phyloP scores from a whole-genome alignment of 768 basidiomycete species.

The Gloeostereum incarnatum region DNA sequence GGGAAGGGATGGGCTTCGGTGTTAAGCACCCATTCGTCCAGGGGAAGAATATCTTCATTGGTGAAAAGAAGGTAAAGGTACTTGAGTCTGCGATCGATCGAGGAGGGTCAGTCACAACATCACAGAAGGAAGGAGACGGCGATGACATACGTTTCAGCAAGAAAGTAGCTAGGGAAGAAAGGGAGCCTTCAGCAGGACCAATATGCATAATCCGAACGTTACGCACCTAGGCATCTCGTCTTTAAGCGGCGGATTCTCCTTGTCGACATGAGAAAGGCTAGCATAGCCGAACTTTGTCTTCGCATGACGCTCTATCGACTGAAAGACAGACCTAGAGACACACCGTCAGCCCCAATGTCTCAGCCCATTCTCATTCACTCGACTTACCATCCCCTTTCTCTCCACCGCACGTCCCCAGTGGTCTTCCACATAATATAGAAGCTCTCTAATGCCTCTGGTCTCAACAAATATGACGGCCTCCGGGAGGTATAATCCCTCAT shows the following conservation, averaged over 20 bases:
- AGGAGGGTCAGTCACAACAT: conserved; percentile 1
- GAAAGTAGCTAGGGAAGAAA: conserved; percentile 27
- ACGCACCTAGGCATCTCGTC: conserved; percentile 49
- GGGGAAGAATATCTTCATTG: conserved; percentile 48
- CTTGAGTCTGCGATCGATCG: conserved; percentile 38
- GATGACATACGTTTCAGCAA: conserved; percentile 38
- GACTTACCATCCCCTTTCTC: too few species aligned
- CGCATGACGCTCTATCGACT: conserved; percentile 38
- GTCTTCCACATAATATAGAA: too few species aligned
- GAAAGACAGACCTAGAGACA: too few species aligned
- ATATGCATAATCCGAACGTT: too few species aligned
- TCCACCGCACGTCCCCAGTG: too few species aligned
- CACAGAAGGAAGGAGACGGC: neutral
- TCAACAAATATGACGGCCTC: too few species aligned
- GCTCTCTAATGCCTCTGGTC: too few species aligned
- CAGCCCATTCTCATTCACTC: too few species aligned
- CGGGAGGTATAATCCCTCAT: too few species aligned
- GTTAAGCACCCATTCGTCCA: conserved; percentile 54
- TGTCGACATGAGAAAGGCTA: conserved; percentile 27
- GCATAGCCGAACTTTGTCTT: conserved; percentile 38
- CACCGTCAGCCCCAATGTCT: too few species aligned
- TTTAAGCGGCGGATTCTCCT: conserved; percentile 15
- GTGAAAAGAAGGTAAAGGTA: conserved; percentile 66
- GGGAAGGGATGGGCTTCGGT: conserved; percentile 76
- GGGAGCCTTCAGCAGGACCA: too few species aligned